A percentile compares a stretch with the other conserved stretches of the same genome.
Conservation (phyloP, 805 yeast genomes). For the Lipomyces orientalis region DNA sequence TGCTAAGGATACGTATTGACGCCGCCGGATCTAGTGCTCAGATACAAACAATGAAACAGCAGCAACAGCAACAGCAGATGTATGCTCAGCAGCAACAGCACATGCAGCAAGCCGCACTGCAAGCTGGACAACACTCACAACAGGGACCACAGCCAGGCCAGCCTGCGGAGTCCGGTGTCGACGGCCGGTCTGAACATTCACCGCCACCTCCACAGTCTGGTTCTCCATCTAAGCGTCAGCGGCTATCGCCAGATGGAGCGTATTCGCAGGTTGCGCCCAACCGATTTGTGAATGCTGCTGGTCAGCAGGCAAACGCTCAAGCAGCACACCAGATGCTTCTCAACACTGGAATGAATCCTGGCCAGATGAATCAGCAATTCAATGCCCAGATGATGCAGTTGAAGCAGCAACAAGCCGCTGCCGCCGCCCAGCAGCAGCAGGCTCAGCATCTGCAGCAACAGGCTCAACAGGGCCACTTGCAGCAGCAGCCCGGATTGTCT, state of each 20-base stretch:
- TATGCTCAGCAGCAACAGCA: slow-evolving; percentile 21
- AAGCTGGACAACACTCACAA: slow-evolving; percentile 31
- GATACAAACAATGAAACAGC: slow-evolving; percentile 38
- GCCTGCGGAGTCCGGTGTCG: slow-evolving; percentile 18
- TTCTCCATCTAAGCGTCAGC: slow-evolving; percentile 47
- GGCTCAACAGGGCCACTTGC: slow-evolving; percentile 35
- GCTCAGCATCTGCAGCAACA: slow-evolving; percentile 40
- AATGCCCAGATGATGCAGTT: slow-evolving; percentile 41
- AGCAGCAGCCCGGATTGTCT: slow-evolving; percentile 14
- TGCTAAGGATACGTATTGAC: neutral
- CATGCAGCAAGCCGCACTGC: slow-evolving; percentile 28
- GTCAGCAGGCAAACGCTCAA: slow-evolving; percentile 25
- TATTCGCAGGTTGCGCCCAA: slow-evolving; percentile 33
- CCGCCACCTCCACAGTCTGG: slow-evolving; percentile 40
- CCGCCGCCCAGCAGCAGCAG: slow-evolving; percentile 39
- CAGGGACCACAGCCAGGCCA: slow-evolving; percentile 31
- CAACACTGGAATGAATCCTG: slow-evolving; percentile 37
- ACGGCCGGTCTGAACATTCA: slow-evolving; percentile 32
- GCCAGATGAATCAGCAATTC: slow-evolving; percentile 25
- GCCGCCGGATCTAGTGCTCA: slow-evolving; percentile 20
- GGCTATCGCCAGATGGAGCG: slow-evolving; percentile 46
- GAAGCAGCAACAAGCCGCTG: slow-evolving; percentile 31
- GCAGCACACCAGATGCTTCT: slow-evolving; percentile 38
- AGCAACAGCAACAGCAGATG: slow-evolving; percentile 14
- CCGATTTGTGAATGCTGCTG: slow-evolving; percentile 20